A percentile compares a stretch with the other conserved stretches of the same genome.
phyloP scores from a whole-genome alignment of 768 basidiomycete species.

The Pleurotus tuber-regium region DNA sequence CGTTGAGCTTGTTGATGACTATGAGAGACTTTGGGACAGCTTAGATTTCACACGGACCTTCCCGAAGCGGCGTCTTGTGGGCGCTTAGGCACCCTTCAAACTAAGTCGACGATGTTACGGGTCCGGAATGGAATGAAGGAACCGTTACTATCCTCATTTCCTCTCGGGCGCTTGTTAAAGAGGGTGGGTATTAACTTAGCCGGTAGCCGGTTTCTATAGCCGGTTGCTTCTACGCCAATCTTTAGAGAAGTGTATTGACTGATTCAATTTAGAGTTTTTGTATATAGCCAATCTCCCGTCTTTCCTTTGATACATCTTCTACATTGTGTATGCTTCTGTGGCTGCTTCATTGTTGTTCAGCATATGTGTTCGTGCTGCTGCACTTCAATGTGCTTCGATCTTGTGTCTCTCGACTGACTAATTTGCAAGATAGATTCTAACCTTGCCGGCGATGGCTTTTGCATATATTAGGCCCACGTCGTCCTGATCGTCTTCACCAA shows the following conservation, averaged over 20 bases:
- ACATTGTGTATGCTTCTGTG: not conserved
- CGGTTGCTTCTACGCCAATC: not conserved
- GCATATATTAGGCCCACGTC: no score
- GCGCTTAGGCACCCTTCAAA: no score
- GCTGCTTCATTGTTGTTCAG: not conserved
- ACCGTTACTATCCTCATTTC: not conserved
- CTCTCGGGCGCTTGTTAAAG: not conserved
- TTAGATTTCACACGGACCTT: no score
- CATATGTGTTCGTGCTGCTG: not conserved
- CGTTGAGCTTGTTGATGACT: no score
- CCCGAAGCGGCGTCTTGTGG: no score
- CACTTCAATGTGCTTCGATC: not conserved
- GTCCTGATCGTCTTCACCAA: no score
- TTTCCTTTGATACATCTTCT: not conserved
- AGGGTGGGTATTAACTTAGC: not conserved
- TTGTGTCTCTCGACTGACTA: no score
- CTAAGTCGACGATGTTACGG: not conserved
- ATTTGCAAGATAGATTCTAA: no score
- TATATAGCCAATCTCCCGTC: not conserved
- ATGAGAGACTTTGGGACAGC: no score
- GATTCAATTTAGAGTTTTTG: not conserved
- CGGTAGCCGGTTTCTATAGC: not conserved
- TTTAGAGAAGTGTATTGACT: not conserved
- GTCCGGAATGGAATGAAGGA: not conserved
- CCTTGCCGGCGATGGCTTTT: no score